A percentile compares a stretch with the other conserved stretches of the same genome.
Conservation (phyloP, 805 yeast genomes). For the Barnettozyma sucrosica region DNA sequence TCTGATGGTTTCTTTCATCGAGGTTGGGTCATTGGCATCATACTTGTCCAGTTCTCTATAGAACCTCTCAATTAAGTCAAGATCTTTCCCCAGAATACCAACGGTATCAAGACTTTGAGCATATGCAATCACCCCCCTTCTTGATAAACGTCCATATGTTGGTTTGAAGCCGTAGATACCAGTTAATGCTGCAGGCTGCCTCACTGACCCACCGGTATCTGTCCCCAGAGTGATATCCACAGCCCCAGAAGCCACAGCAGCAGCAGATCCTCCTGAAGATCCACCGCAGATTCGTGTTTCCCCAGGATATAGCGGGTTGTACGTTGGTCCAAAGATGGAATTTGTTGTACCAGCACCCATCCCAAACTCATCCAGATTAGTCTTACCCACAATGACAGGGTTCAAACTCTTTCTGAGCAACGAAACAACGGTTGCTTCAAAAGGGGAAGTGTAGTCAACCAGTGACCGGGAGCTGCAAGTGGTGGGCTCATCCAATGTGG, state of each 20-base stretch:
- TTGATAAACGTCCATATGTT: conserved; percentile 81
- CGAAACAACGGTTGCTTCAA: conserved; percentile 65
- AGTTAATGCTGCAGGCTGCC: conserved; percentile 87
- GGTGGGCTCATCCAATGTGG: conserved; percentile 58
- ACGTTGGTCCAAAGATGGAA: conserved; percentile 50
- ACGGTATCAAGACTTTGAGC: conserved; percentile 95
- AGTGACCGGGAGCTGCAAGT: conserved; percentile 76
- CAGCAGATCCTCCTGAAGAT: conserved; percentile 95
- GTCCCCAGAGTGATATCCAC: conserved; percentile 83
- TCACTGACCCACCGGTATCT: conserved; percentile 95
- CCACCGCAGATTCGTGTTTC: conserved; percentile 66
- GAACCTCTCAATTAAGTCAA: conserved; percentile 40
- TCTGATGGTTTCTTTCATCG: conserved; percentile 36
- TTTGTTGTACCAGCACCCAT: conserved; percentile 80
- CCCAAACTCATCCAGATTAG: conserved; percentile 95
- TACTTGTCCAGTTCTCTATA: conserved; percentile 49
- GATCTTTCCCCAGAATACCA: conserved; percentile 61
- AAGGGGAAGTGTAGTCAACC: conserved; percentile 62
- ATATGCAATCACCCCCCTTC: conserved; percentile 89
- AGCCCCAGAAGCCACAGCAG: conserved; percentile 70
- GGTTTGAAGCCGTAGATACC: conserved; percentile 89
- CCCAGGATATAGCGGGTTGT: conserved; percentile 43
- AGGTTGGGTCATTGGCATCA: conserved; percentile 81
- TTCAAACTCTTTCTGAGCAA: conserved; percentile 47
- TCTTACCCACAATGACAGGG: conserved; percentile 61